Conservation (phyloP, 139 green algal genomes). For the Ettlia oleoabundans region DNA sequence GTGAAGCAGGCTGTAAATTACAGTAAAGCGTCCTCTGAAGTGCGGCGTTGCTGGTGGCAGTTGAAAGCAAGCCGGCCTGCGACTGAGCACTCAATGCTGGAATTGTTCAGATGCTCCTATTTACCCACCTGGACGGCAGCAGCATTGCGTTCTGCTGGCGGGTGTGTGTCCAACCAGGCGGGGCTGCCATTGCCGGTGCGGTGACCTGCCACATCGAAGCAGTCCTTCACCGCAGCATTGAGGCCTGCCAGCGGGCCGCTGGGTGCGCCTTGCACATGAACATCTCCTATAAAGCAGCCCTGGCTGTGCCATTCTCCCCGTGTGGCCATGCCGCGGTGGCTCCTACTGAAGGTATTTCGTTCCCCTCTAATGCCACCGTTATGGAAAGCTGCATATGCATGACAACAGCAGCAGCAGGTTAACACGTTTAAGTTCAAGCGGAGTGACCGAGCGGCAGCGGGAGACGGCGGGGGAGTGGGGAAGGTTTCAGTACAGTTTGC, state of each 20-base stretch:
- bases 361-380: too few relatives aligned
- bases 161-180: slow-evolving; percentile 76
- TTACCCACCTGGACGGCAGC: slow-evolving; percentile 59
- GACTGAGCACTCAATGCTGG: not conserved
- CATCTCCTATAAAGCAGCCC: slow-evolving; percentile 22
- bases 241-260: slow-evolving; percentile 29
- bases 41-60: too few relatives aligned
- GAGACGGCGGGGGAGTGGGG: too few relatives aligned
- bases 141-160: slow-evolving; percentile 58
- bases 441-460: too few relatives aligned
- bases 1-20: not conserved
- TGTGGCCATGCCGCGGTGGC: not conserved
- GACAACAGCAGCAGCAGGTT: too few relatives aligned
- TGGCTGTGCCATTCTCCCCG: not conserved
- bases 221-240: slow-evolving; percentile 53
- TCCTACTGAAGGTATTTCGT: not conserved
- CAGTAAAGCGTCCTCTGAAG: too few relatives aligned
- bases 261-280: not conserved
- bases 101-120: too few relatives aligned
- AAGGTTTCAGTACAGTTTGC: too few relatives aligned
- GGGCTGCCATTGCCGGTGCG: slow-evolving; percentile 84
- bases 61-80: too few relatives aligned
- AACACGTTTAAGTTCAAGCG: too few relatives aligned
- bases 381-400: too few relatives aligned
- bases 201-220: slow-evolving; percentile 60